Evolutionary conservation across 148 eudicot species (phyloP).

Genomic region (Silene conica): DNA sequence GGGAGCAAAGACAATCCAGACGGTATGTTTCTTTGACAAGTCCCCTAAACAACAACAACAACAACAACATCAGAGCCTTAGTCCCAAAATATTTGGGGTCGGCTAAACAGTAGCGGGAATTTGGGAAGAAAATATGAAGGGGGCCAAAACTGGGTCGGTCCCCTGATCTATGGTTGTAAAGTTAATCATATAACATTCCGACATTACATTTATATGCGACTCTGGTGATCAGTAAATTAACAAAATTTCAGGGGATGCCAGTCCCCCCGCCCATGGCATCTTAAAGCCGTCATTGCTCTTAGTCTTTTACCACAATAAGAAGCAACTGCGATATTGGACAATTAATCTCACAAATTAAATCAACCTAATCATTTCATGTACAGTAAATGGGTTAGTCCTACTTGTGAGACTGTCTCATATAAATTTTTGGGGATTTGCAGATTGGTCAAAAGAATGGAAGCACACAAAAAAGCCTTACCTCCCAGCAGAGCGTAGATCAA

Average conservation of each 20-base stretch:
- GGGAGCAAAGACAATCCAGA: conserved; percentile 40
- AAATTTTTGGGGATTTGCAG: conserved; percentile 22
- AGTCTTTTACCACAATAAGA: no score
- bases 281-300: no score
- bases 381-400: background rate
- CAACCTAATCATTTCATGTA: no score
- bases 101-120: background rate
- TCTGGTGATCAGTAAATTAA: background rate
- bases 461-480: conserved; percentile 33
- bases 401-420: background rate
- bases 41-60: no score
- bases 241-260: background rate
- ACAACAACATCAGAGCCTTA: no score
- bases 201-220: no score
- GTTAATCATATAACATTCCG: background rate
- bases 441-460: conserved; percentile 34
- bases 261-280: no score
- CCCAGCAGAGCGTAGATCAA: conserved; percentile 46
- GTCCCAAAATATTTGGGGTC: no score
- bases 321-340: background rate
- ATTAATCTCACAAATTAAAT: background rate
- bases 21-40: conserved; percentile 38
- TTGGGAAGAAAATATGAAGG: background rate
- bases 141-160: no score
- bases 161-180: no score